Percentiles rank a stretch among this genome's conserved stretches.
Conservation (phyloP, 148 eudicot species). For the Arctostaphylos glauca region DNA sequence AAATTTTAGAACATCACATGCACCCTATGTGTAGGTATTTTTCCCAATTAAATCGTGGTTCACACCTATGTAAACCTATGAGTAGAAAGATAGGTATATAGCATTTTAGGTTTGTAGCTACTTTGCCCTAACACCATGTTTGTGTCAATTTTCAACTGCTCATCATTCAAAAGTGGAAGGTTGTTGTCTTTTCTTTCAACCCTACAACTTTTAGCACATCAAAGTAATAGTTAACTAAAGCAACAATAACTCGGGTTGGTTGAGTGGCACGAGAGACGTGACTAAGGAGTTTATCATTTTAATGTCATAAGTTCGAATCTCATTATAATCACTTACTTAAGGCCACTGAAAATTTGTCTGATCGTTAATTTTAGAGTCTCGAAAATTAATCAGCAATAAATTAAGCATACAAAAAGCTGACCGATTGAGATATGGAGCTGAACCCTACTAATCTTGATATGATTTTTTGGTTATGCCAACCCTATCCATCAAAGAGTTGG, state of each 20-base stretch:
- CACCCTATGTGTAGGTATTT: not conserved
- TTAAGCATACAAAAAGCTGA: too few relatives aligned
- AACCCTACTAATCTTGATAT: not conserved
- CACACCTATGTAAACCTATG: not conserved
- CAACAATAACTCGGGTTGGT: not conserved
- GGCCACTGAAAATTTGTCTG: too few relatives aligned
- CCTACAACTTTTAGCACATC: not conserved
- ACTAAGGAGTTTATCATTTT: too few relatives aligned
- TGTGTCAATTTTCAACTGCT: not conserved
- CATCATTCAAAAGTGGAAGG: not conserved
- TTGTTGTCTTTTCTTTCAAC: not conserved
- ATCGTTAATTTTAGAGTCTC: too few relatives aligned
- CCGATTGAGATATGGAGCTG: not conserved
- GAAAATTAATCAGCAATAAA: too few relatives aligned
- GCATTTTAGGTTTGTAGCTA: not conserved
- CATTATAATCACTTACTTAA: too few relatives aligned
- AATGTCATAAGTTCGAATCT: too few relatives aligned
- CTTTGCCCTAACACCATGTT: not conserved
- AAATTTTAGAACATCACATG: not conserved
- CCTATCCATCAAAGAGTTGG: not conserved
- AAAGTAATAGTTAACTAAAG: not conserved
- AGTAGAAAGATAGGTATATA: not conserved
- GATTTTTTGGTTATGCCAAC: too few relatives aligned
- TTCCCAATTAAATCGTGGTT: not conserved
- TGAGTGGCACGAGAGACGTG: too few relatives aligned